phyloP scores from a whole-genome alignment of 495 filamentous ascomycete genomes.

The Xylaria cubensis region DNA sequence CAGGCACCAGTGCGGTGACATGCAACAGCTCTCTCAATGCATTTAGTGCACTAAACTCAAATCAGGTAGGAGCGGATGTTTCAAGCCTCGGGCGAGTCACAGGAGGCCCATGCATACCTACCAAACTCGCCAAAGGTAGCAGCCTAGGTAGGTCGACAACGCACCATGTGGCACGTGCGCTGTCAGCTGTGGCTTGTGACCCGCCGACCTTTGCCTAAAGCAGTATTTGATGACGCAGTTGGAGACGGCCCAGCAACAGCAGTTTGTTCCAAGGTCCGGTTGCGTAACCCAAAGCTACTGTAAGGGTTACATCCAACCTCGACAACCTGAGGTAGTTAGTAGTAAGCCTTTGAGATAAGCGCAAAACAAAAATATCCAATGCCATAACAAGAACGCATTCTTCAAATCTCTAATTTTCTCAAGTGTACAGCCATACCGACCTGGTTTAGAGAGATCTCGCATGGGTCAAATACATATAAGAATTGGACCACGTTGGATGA shows the following conservation, averaged over 20 bases:
- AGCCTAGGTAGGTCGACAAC: no score
- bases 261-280: not conserved
- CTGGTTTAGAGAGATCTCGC: not conserved
- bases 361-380: not conserved
- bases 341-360: not conserved
- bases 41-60: constrained; percentile 13
- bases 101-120: not conserved
- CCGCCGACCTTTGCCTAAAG: constrained; percentile 15
- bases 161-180: constrained; percentile 12
- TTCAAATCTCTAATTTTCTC: not conserved
- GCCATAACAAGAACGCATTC: not conserved
- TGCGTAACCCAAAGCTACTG: constrained; percentile 4
- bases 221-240: constrained; percentile 22
- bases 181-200: constrained; percentile 24
- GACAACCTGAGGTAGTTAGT: no score
- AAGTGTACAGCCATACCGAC: not conserved
- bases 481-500: not conserved
- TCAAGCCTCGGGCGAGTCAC: constrained; percentile 20
- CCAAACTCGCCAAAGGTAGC: no score
- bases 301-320: not conserved
- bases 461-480: not conserved
- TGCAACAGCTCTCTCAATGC: constrained; percentile 8
- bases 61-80: constrained; percentile 20
- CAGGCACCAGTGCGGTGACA: constrained; percentile 18
- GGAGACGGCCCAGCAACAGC: constrained; percentile 21